Percentiles rank a stretch among this genome's conserved stretches.
Evolutionary conservation across 805 yeast genomes (phyloP).

Genomic region (Saturnispora hagleri): DNA sequence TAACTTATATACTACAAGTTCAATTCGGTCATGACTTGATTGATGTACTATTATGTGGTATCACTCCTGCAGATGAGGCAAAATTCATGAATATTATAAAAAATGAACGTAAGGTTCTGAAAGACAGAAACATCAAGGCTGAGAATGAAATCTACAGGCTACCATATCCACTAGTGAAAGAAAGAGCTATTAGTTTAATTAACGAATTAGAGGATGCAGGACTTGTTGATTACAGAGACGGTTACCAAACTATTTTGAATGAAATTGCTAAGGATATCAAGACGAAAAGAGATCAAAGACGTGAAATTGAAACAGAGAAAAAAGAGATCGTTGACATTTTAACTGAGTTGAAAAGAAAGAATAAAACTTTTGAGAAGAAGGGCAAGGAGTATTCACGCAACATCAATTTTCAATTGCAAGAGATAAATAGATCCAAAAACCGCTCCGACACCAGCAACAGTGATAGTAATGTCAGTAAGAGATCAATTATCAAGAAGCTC

Average conservation of each 20-base stretch:
- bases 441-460: neutral
- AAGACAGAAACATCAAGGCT: constrained; percentile 11
- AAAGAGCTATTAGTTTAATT: constrained; percentile 61
- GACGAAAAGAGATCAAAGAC: constrained; percentile 35
- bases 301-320: constrained; percentile 33
- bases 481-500: constrained; percentile 27
- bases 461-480: constrained; percentile 20
- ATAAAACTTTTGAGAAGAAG: constrained; percentile 35
- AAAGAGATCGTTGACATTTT: constrained; percentile 34
- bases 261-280: constrained; percentile 76
- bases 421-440: neutral
- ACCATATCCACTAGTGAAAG: constrained; percentile 70
- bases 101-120: constrained; percentile 33
- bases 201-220: constrained; percentile 68
- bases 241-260: constrained; percentile 71
- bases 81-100: constrained; percentile 47
- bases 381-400: constrained; percentile 39
- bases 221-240: constrained; percentile 52
- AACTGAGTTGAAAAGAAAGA: constrained; percentile 36
- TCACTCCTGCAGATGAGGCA: constrained; percentile 59
- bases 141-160: constrained; percentile 18
- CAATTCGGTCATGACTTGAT: constrained; percentile 65
- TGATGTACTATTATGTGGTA: constrained; percentile 47
- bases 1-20: constrained; percentile 74
- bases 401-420: constrained; percentile 33